Conservation (phyloP, 352 stramenopile species). For the Globisporangium iwayamae region DNA sequence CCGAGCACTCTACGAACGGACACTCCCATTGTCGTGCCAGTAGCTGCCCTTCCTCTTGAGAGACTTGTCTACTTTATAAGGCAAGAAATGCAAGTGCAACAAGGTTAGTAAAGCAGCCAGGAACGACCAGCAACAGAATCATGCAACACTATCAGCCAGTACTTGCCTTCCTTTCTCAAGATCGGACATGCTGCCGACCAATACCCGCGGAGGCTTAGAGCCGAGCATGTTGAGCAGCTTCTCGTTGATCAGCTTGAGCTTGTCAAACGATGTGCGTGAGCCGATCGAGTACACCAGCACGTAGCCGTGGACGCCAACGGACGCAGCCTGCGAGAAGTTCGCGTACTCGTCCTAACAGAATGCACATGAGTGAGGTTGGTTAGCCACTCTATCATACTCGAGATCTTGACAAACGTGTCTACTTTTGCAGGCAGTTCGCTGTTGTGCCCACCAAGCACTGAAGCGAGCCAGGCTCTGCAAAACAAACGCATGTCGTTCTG, state of each 20-base stretch:
- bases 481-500: conserved; percentile 4
- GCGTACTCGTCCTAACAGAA: conserved; percentile 91
- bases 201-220: conserved; percentile 90
- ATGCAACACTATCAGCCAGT: neutral
- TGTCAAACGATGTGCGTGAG: conserved; percentile 92
- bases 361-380: neutral
- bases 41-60: conserved; percentile 79
- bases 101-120: conserved; percentile 4
- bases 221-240: conserved; percentile 93
- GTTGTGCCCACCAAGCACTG: neutral
- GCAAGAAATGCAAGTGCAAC: neutral
- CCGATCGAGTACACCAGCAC: conserved; percentile 94
- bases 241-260: conserved; percentile 94
- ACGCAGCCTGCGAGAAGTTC: conserved; percentile 94
- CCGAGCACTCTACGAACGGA: conserved; percentile 95
- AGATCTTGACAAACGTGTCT: no score
- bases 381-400: no score
- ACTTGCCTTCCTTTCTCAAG: conserved; percentile 88
- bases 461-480: conserved; percentile 4
- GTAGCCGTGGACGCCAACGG: conserved; percentile 94
- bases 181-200: conserved; percentile 95
- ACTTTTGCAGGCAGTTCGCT: neutral
- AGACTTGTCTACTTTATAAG: conserved; percentile 58
- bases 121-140: neutral
- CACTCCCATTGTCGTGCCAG: conserved; percentile 90